phyloP scores from a whole-genome alignment of 768 basidiomycete species.

The Suillus decipiens region DNA sequence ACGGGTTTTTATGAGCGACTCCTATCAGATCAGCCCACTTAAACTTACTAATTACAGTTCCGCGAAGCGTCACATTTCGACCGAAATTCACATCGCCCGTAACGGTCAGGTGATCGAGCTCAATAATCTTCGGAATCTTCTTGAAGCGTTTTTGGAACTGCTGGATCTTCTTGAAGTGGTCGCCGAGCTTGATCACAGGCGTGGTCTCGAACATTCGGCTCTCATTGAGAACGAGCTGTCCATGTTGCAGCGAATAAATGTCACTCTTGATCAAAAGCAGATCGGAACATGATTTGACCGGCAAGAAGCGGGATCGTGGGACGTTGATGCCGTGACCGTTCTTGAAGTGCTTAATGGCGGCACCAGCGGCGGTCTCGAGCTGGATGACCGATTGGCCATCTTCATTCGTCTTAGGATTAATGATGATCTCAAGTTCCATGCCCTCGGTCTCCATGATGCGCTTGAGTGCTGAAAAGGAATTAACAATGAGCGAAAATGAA shows the following conservation, averaged over 20 bases:
- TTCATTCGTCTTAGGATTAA: slow-evolving; percentile 70
- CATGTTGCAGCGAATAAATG: slow-evolving; percentile 70
- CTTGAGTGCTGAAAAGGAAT: slow-evolving; percentile 56
- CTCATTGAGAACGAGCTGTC: slow-evolving; percentile 63
- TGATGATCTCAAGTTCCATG: slow-evolving; percentile 80
- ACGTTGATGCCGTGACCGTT: slow-evolving; percentile 73
- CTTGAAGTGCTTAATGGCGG: slow-evolving; percentile 72
- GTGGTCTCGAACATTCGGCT: slow-evolving; percentile 59
- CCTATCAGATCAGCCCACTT: not conserved
- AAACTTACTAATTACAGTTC: slow-evolving; percentile 59
- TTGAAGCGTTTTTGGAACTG: slow-evolving; percentile 77
- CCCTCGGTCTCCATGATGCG: slow-evolving; percentile 66
- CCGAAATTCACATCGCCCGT: slow-evolving; percentile 70
- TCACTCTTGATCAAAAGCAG: slow-evolving; percentile 68
- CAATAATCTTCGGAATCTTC: slow-evolving; percentile 71
- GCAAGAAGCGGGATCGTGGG: slow-evolving; percentile 70
- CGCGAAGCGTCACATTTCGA: slow-evolving; percentile 61
- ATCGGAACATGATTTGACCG: slow-evolving; percentile 64
- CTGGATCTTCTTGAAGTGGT: slow-evolving; percentile 75
- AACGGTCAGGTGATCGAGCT: slow-evolving; percentile 75
- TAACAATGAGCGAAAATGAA: slow-evolving; percentile 3
- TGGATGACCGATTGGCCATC: slow-evolving; percentile 73
- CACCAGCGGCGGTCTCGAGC: slow-evolving; percentile 78
- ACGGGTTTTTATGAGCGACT: not conserved
- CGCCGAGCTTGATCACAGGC: slow-evolving; percentile 77